Base-by-base conservation (phyloP, 2,329 filamentous ascomycete species). In the Botrytis paeoniae region DNA sequence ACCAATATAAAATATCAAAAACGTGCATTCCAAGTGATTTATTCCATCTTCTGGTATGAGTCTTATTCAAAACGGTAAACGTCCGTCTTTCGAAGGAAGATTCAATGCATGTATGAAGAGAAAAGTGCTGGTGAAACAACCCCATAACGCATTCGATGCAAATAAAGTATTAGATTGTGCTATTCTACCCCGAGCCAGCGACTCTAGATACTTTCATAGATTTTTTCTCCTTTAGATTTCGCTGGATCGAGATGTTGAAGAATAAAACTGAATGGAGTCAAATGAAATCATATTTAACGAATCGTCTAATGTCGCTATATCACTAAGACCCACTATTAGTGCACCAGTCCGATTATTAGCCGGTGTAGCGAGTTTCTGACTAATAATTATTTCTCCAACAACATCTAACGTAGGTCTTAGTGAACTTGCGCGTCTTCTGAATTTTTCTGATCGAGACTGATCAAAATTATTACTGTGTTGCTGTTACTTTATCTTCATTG, bases 401-500 rank as follows among this genome's bases (percentile, higher is more conserved):
- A 29, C 57, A 25, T 25, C 57, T 7, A 20, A 37, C 32, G 10
- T 6, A 6, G 14, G 48, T 54, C 7, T 16, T 14, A 54, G 48
- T 14, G 48, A n/a, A n/a, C 25, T n/a, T 54, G 48, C 5, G 12
- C 48, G 5, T 16, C 25, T 6, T 54, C 25, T 54, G 12, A 16
- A 7, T 0, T 1, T n/a, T 16, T n/a, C 2, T 6, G 25, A 1
- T 54, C 2, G 48, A 54, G 25, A 1, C 25, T n/a, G 3, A 54
- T 3, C 12, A 16, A 10, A 51, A 0, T 7, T 1, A n/a, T 7
- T 14, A n/a, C 10, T 51, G 48, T 14, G 1, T n/a, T 51, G 22
- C 4, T 51, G 48, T 14, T 6, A 0, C 1, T n/a, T 51, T 25
- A 1, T 12, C 0, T 10, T n/a, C 48, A n/a, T 0, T 51, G 25